Percentiles rank a stretch among this genome's conserved stretches.
Conservation (phyloP, 1,284 basidiomycete genomes). For the Malassezia psittaci region DNA sequence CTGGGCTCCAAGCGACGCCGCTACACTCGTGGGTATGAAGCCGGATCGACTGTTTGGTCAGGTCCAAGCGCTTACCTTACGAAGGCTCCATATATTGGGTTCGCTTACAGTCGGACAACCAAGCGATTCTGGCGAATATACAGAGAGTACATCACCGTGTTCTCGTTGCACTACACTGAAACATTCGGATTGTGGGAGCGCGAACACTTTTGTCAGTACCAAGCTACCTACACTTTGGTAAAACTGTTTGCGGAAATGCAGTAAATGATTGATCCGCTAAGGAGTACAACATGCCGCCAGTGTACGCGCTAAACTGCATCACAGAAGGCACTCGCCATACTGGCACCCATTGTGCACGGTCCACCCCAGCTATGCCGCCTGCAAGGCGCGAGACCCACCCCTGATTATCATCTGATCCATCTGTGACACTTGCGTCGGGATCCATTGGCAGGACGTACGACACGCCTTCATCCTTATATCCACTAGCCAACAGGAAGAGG, state of each 20-base stretch:
- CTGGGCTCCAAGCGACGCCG: slow-evolving; percentile 14
- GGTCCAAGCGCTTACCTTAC: not conserved
- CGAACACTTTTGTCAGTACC: slow-evolving; percentile 1
- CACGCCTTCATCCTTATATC: slow-evolving; percentile 16
- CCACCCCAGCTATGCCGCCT: slow-evolving; percentile 29
- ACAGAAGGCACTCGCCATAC: slow-evolving; percentile 14
- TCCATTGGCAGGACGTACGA: slow-evolving; percentile 35
- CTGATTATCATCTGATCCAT: slow-evolving; percentile 29
- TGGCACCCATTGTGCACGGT: slow-evolving; percentile 25
- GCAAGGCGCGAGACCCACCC: slow-evolving; percentile 36
- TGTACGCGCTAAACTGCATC: slow-evolving; percentile 4
- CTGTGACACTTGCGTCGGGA: slow-evolving; percentile 31
- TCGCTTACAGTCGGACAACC: slow-evolving; percentile 1
- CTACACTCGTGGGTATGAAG: not conserved
- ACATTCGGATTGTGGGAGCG: not conserved
- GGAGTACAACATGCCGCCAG: slow-evolving; percentile 9
- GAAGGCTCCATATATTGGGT: not conserved
- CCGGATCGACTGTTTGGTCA: not conserved
- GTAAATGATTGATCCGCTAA: slow-evolving; percentile 11
- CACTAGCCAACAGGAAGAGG: slow-evolving; percentile 24
- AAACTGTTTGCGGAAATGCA: slow-evolving; percentile 1
- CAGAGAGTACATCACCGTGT: not conserved
- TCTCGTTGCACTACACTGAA: slow-evolving; percentile 8
- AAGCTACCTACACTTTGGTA: not conserved
- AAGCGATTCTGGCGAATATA: not conserved